Percentiles rank a stretch among this genome's conserved stretches.
Evolutionary conservation across 371 early-diverging fungal genomes (phyloP).

Genomic region (Mortierella sp.): DNA sequence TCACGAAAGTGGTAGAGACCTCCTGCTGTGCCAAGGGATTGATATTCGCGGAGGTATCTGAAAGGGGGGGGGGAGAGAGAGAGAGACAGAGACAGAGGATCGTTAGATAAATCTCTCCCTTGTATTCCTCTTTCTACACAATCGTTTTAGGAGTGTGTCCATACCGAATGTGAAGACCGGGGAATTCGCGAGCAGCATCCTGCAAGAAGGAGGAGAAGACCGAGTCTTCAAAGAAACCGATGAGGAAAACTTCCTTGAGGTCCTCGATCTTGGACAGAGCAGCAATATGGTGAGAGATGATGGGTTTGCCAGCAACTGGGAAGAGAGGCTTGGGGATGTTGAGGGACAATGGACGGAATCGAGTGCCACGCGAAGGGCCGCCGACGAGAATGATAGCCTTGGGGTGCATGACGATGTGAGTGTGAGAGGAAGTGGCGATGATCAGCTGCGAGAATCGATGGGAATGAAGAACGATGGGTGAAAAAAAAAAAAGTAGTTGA

Average conservation of each 20-base stretch:
- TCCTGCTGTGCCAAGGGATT: slow-evolving; percentile 96
- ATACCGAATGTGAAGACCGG: slow-evolving; percentile 84
- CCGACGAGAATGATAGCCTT: slow-evolving; percentile 97
- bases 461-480: slow-evolving; percentile 1
- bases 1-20: slow-evolving; percentile 98
- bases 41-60: slow-evolving; percentile 96
- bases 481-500: not conserved
- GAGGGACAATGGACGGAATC: slow-evolving; percentile 97
- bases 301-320: slow-evolving; percentile 95
- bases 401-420: slow-evolving; percentile 39
- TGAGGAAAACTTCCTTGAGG: slow-evolving; percentile 91
- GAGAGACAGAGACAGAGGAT: not conserved
- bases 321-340: slow-evolving; percentile 97
- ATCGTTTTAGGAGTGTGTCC: too few relatives aligned
- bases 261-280: slow-evolving; percentile 89
- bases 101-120: not conserved
- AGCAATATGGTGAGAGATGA: slow-evolving; percentile 95
- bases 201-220: slow-evolving; percentile 90
- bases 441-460: not conserved
- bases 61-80: slow-evolving; percentile 1
- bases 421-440: not conserved
- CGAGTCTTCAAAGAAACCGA: slow-evolving; percentile 96
- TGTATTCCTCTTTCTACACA: too few relatives aligned
- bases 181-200: slow-evolving; percentile 86
- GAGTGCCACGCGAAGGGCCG: slow-evolving; percentile 96